phyloP scores from a whole-genome alignment of 1,284 basidiomycete species.

The Porodaedalea pini region DNA sequence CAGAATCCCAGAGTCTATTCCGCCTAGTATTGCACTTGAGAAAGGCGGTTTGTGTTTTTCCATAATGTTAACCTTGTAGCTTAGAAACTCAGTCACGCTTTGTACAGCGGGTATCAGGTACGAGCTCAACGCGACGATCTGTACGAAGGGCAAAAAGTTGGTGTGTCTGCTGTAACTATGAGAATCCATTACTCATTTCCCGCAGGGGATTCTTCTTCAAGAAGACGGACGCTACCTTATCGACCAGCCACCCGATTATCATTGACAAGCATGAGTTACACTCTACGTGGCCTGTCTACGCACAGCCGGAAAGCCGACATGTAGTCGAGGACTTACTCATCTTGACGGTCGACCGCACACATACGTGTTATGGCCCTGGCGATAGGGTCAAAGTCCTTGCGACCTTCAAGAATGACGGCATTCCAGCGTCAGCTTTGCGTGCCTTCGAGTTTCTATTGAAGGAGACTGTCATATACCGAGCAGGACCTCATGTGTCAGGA shows the following conservation, averaged over 20 bases:
- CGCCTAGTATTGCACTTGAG: constrained; percentile 74
- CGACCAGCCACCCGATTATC: constrained; percentile 61
- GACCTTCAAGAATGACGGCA: constrained; percentile 64
- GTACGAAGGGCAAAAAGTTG: constrained; percentile 78
- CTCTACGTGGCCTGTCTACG: constrained; percentile 86
- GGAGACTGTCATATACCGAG: constrained; percentile 68
- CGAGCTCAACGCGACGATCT: constrained; percentile 80
- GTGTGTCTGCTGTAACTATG: constrained; percentile 24
- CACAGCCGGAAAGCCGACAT: constrained; percentile 72
- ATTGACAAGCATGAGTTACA: constrained; percentile 90
- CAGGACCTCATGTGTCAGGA: constrained; percentile 47
- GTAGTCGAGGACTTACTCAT: constrained; percentile 62
- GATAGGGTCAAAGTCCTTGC: constrained; percentile 74
- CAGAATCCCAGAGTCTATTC: constrained; percentile 81
- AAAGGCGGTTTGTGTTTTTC: constrained; percentile 51
- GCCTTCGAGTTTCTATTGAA: constrained; percentile 77
- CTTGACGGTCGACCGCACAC: constrained; percentile 69
- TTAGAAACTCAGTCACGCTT: constrained; percentile 14
- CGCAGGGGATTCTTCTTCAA: constrained; percentile 69
- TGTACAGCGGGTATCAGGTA: constrained; percentile 72
- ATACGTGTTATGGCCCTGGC: constrained; percentile 78
- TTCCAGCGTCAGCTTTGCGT: constrained; percentile 62
- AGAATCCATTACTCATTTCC: neutral
- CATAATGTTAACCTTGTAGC: neutral
- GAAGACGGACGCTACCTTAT: constrained; percentile 56